Evolutionary conservation across 768 basidiomycete genomes (phyloP).

Genomic region (Tubosaeta sp.): DNA sequence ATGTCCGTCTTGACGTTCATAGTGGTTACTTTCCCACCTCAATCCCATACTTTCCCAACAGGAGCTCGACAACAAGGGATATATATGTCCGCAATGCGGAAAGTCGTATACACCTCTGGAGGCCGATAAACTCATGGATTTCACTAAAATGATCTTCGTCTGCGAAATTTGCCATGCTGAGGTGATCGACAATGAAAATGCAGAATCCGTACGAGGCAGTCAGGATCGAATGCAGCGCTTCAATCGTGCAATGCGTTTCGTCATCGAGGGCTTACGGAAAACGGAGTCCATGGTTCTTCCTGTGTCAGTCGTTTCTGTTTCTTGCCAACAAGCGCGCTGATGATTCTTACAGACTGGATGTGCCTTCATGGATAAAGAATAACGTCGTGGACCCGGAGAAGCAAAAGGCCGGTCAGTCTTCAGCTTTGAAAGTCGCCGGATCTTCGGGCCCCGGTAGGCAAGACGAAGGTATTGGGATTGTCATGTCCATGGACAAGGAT

Average conservation of each 20-base stretch:
- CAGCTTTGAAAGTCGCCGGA: conserved; percentile 71
- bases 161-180: conserved; percentile 89
- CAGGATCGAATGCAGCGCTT: conserved; percentile 96
- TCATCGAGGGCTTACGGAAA: conserved; percentile 82
- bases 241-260: conserved; percentile 84
- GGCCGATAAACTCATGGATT: conserved; percentile 79
- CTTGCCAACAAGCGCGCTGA: background rate
- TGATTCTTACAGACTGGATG: conserved; percentile 60
- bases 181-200: conserved; percentile 87
- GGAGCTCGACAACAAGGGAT: conserved; percentile 98
- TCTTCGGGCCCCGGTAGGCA: conserved; percentile 52
- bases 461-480: conserved; percentile 78
- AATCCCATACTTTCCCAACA: conserved; percentile 27
- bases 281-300: conserved; percentile 86
- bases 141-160: conserved; percentile 55
- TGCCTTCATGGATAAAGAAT: conserved; percentile 74
- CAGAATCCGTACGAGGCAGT: conserved; percentile 76
- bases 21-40: background rate
- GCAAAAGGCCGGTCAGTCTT: conserved; percentile 47
- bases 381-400: conserved; percentile 63
- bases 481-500: conserved; percentile 88
- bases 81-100: conserved; percentile 87
- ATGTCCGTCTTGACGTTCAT: conserved; percentile 46
- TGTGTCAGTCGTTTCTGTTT: conserved; percentile 47
- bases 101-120: conserved; percentile 84